A percentile compares a stretch with the other conserved stretches of the same genome.
phyloP scores from a whole-genome alignment of 2,329 filamentous ascomycete genomes.

The Trichoderma cornu-damae region DNA sequence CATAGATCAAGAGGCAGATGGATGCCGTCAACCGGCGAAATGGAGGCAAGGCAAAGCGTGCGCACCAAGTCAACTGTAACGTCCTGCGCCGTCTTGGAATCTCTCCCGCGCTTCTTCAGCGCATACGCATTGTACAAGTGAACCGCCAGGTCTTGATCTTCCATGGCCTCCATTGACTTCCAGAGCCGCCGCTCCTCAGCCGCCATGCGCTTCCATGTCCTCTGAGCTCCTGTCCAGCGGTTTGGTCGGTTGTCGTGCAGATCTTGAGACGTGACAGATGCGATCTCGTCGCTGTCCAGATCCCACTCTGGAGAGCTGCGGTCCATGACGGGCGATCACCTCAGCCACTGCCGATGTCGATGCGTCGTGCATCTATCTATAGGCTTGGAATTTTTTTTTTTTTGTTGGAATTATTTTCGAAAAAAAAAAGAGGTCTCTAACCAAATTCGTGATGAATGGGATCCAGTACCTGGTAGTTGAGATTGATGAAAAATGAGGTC shows the following conservation, averaged over 20 bases:
- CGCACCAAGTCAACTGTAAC: constrained; percentile 30
- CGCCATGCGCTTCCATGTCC: constrained; percentile 63
- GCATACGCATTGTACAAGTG: constrained; percentile 77
- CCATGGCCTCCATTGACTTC: constrained; percentile 56
- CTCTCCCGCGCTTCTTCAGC: constrained; percentile 46
- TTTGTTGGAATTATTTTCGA: no score
- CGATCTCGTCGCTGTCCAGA: constrained; percentile 43
- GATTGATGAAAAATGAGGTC: not conserved
- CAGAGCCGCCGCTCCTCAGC: constrained; percentile 58
- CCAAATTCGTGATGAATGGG: not conserved
- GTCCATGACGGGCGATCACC: constrained; percentile 10
- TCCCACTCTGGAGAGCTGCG: constrained; percentile 32
- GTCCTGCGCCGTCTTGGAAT: constrained; percentile 26
- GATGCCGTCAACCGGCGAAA: not conserved
- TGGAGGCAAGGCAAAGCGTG: constrained; percentile 15
- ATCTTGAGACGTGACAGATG: constrained; percentile 44
- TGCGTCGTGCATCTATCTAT: not conserved
- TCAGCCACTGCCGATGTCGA: not conserved
- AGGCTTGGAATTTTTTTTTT: no score
- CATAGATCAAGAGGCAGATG: not conserved
- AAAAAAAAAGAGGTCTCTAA: not conserved
- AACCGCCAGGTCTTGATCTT: constrained; percentile 61
- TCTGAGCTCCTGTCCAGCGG: constrained; percentile 61
- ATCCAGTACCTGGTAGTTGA: not conserved
- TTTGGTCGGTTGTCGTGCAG: constrained; percentile 56